Evolutionary conservation across 139 green algal species (phyloP).

Genomic region (Chlamydomonas applanata): DNA sequence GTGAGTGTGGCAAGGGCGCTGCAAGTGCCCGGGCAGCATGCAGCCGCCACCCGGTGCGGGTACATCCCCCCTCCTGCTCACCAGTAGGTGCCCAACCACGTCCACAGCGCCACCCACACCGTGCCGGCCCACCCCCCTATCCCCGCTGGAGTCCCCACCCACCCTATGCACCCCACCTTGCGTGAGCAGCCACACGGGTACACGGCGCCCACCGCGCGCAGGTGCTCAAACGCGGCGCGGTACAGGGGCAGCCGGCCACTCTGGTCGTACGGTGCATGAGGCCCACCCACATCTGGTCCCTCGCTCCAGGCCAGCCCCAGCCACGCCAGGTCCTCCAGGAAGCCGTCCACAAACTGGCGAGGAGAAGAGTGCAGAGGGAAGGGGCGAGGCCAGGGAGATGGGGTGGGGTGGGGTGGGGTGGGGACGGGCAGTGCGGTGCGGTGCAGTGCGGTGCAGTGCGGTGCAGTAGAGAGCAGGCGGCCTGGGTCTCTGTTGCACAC

Average conservation of each 20-base stretch:
- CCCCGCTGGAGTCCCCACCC: too few relatives aligned
- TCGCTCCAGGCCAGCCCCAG: slow-evolving; percentile 88
- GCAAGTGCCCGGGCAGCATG: too few relatives aligned
- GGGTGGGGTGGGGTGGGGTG: background rate
- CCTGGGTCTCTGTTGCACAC: too few relatives aligned
- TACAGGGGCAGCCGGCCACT: slow-evolving; percentile 81
- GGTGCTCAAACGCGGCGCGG: slow-evolving; percentile 35
- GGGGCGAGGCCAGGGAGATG: too few relatives aligned
- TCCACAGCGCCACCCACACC: too few relatives aligned
- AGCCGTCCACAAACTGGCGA: background rate
- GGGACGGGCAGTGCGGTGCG: background rate
- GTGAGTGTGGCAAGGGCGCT: too few relatives aligned
- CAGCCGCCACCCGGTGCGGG: too few relatives aligned
- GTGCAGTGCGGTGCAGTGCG: background rate
- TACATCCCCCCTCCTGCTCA: too few relatives aligned
- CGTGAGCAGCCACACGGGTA: slow-evolving; percentile 93
- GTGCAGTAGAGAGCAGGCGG: too few relatives aligned
- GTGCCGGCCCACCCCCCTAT: too few relatives aligned
- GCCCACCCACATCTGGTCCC: slow-evolving; percentile 75
- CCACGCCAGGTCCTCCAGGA: slow-evolving; percentile 82
- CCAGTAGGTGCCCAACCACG: too few relatives aligned
- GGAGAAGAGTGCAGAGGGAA: background rate
- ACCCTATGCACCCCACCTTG: too few relatives aligned
- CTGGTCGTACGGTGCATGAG: slow-evolving; percentile 82
- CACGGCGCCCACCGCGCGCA: slow-evolving; percentile 42